phyloP scores from a whole-genome alignment of 306 rosid genomes.

The Vigna trinervia region DNA sequence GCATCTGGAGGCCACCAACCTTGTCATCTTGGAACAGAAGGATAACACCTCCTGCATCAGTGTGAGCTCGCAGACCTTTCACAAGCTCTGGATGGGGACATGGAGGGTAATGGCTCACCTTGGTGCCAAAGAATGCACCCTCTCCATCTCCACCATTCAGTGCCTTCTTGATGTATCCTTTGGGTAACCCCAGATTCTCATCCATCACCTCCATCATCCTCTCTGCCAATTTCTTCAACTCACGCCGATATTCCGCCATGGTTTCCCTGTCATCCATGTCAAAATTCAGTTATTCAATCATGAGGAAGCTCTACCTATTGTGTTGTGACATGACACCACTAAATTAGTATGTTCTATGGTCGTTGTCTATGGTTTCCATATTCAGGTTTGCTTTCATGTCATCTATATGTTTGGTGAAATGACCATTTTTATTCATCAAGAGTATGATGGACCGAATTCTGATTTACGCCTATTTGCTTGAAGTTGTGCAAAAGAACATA shows the following conservation, averaged over 20 bases:
- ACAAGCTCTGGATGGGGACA: slow-evolving; percentile 84
- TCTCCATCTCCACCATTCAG: slow-evolving; percentile 70
- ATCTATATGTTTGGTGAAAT: slow-evolving; percentile 7
- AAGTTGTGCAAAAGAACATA: background rate
- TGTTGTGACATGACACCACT: slow-evolving; percentile 15
- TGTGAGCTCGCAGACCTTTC: slow-evolving; percentile 93
- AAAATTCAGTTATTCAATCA: slow-evolving; percentile 32
- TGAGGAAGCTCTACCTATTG: slow-evolving; percentile 33
- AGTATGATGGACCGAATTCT: background rate
- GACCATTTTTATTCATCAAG: slow-evolving; percentile 10
- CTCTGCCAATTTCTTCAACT: slow-evolving; percentile 73
- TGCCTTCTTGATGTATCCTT: slow-evolving; percentile 78
- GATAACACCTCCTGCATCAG: slow-evolving; percentile 96
- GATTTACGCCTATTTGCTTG: background rate
- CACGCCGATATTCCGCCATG: slow-evolving; percentile 76
- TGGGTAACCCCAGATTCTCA: slow-evolving; percentile 78
- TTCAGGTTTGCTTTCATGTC: background rate
- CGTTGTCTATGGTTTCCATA: slow-evolving; percentile 20
- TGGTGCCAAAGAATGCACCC: slow-evolving; percentile 87
- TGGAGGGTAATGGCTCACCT: slow-evolving; percentile 98
- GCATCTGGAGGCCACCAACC: slow-evolving; percentile 94
- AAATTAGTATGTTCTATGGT: slow-evolving; percentile 13
- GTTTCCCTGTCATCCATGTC: slow-evolving; percentile 68
- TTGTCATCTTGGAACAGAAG: slow-evolving; percentile 89
- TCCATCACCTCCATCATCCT: slow-evolving; percentile 87